Percentiles rank a stretch among this genome's conserved stretches.
phyloP scores from a whole-genome alignment of 1,284 basidiomycete genomes.

The Cutaneotrichosporon spelunceum region DNA sequence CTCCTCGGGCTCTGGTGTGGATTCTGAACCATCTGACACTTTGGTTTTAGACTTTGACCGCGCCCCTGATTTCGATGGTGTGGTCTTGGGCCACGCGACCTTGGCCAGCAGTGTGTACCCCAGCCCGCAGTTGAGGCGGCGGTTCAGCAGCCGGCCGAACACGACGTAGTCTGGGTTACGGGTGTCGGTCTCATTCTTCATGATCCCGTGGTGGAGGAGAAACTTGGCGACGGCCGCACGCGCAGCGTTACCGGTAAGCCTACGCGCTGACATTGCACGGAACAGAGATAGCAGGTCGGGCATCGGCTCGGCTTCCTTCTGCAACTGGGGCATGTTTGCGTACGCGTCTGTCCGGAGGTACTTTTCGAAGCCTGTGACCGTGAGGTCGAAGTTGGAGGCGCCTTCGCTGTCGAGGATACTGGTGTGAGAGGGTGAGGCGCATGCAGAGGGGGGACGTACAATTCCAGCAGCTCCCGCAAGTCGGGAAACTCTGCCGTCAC shows the following conservation, averaged over 20 bases:
- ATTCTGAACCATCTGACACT: background rate
- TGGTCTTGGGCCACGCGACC: background rate
- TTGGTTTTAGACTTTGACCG: too few relatives aligned
- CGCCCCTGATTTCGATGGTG: too few relatives aligned
- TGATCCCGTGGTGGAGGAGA: slow-evolving; percentile 18
- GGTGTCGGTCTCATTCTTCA: background rate
- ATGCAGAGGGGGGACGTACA: slow-evolving; percentile 27
- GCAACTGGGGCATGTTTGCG: background rate
- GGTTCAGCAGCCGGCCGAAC: background rate
- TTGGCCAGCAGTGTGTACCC: background rate
- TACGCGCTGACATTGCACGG: slow-evolving; percentile 17
- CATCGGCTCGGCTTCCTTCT: background rate
- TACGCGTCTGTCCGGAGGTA: slow-evolving; percentile 6
- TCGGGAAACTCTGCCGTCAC: slow-evolving; percentile 41
- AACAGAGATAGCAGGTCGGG: slow-evolving; percentile 24
- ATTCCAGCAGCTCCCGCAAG: slow-evolving; percentile 35
- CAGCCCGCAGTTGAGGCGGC: background rate
- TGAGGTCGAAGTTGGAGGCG: slow-evolving; percentile 21
- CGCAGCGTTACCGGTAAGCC: slow-evolving; percentile 27
- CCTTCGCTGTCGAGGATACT: background rate
- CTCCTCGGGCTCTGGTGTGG: background rate
- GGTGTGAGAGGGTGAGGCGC: background rate
- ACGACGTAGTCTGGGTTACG: background rate
- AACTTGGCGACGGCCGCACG: slow-evolving; percentile 26
- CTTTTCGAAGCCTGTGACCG: slow-evolving; percentile 13